Evolutionary conservation across 2,329 filamentous ascomycete species (phyloP).

Genomic region (Hypoxylon sp.): DNA sequence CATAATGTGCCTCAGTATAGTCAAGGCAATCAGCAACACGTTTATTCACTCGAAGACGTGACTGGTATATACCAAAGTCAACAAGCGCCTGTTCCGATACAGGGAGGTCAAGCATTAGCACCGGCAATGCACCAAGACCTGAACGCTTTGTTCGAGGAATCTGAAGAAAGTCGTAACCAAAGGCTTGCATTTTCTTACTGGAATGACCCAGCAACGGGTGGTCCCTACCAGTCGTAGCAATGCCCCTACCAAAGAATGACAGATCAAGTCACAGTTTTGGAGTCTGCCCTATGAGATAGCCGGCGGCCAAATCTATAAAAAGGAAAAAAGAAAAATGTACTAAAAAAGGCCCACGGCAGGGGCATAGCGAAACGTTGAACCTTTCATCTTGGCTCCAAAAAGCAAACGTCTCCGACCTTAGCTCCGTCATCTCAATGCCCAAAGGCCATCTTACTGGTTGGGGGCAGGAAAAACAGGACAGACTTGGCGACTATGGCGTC

Average conservation of each 20-base stretch:
- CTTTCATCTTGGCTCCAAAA: constrained; percentile 5
- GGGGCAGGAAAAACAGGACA: too few species aligned
- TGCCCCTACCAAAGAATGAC: neutral
- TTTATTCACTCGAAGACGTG: constrained; percentile 41
- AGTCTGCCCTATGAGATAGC: neutral
- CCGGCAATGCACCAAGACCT: constrained; percentile 23
- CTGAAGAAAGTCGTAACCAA: constrained; percentile 19
- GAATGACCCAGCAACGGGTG: constrained; percentile 14
- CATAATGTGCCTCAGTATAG: constrained; percentile 16
- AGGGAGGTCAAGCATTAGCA: constrained; percentile 12
- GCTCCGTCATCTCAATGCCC: neutral
- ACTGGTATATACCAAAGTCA: constrained; percentile 40
- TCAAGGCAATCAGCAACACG: constrained; percentile 17
- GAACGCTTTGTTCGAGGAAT: constrained; percentile 27
- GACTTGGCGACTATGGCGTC: neutral
- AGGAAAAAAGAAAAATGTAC: constrained; percentile 2
- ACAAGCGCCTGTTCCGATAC: constrained; percentile 17
- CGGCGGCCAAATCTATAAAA: neutral
- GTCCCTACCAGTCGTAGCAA: constrained; percentile 21
- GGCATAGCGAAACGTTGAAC: neutral
- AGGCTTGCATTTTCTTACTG: constrained; percentile 26
- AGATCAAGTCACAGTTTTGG: neutral
- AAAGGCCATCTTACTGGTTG: neutral
- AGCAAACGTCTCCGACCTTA: neutral
- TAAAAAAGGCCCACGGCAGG: neutral